Conservation (phyloP, 2,329 filamentous ascomycete species). For the Cadophora gregata region DNA sequence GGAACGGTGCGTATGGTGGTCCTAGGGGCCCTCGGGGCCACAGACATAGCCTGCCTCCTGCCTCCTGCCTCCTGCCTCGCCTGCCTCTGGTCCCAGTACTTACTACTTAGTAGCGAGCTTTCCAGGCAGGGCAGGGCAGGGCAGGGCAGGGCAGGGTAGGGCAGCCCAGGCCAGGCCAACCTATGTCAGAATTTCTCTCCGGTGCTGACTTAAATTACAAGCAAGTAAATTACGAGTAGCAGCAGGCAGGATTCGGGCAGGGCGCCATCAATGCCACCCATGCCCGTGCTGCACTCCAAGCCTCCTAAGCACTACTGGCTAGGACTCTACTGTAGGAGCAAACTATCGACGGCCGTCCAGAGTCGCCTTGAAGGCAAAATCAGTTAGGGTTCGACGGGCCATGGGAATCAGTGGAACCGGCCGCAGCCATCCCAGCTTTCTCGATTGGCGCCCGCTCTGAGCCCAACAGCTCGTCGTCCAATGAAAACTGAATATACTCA, state of each 20-base stretch:
- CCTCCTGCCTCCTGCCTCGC: no score
- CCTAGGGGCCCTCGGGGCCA: background rate
- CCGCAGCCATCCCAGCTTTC: slow-evolving; percentile 5
- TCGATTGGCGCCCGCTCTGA: slow-evolving; percentile 13
- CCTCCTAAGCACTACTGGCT: background rate
- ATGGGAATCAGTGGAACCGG: slow-evolving; percentile 15
- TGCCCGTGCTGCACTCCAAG: background rate
- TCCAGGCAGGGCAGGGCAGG: no score
- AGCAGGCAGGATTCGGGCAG: no score
- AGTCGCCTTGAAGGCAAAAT: background rate
- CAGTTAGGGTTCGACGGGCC: slow-evolving; percentile 3
- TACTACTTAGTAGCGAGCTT: no score
- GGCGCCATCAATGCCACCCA: background rate
- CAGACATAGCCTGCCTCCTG: background rate
- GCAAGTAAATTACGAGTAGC: no score
- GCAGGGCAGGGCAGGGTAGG: no score
- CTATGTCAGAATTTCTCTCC: background rate
- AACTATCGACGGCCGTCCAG: slow-evolving; percentile 9
- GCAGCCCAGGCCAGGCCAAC: no score
- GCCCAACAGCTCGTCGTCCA: slow-evolving; percentile 33
- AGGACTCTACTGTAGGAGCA: slow-evolving; percentile 1
- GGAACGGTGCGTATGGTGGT: slow-evolving; percentile 1
- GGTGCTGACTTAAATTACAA: background rate
- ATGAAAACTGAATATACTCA: slow-evolving; percentile 15
- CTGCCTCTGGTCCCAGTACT: background rate